phyloP scores from a whole-genome alignment of 2,329 filamentous ascomycete genomes.

The Calonectria pauciramosa region DNA sequence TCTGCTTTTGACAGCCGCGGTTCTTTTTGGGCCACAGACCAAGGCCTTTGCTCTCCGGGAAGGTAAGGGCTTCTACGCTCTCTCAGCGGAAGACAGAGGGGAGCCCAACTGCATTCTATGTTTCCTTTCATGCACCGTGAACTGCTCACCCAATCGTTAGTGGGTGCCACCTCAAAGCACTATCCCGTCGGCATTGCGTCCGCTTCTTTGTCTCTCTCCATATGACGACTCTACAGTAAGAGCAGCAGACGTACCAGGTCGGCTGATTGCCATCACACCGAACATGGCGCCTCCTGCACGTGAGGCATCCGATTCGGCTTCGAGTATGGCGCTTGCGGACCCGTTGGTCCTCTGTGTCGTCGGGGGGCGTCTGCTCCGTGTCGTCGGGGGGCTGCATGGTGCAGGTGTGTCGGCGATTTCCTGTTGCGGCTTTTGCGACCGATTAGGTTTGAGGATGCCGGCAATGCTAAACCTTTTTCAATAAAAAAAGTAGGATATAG shows the following conservation, averaged over 20 bases:
- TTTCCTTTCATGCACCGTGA: not conserved
- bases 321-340: conserved; percentile 38
- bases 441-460: not conserved
- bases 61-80: not conserved
- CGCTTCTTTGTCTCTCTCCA: not conserved
- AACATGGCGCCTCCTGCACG: conserved; percentile 39
- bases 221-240: not conserved
- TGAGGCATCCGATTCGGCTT: conserved; percentile 38
- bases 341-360: not conserved
- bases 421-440: not conserved
- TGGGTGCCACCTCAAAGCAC: not conserved
- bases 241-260: not conserved
- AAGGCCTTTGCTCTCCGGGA: not conserved
- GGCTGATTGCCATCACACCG: conserved; percentile 38
- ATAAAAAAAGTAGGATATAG: not conserved
- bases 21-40: not conserved
- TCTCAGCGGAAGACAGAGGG: not conserved
- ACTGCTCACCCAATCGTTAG: not conserved
- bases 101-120: not conserved
- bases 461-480: not conserved
- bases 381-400: not conserved
- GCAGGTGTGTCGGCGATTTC: not conserved
- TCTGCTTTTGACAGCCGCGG: not conserved
- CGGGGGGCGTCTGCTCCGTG: not conserved
- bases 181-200: not conserved